Evolutionary conservation across 2,329 filamentous ascomycete species (phyloP).

Genomic region (Aspergillus terreus): DNA sequence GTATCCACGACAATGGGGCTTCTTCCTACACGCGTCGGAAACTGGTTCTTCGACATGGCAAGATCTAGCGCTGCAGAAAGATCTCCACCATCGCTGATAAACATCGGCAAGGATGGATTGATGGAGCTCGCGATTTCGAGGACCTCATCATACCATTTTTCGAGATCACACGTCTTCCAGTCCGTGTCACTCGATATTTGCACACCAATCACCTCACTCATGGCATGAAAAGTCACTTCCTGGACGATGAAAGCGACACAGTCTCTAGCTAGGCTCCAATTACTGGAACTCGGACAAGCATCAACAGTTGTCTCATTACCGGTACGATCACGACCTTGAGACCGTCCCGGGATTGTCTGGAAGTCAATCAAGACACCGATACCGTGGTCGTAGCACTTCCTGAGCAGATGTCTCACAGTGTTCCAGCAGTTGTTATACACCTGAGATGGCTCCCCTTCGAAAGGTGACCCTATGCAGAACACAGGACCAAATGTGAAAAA

Average conservation of each 20-base stretch:
- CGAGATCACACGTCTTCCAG: slow-evolving; percentile 50
- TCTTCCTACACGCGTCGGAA: slow-evolving; percentile 13
- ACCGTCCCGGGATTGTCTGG: slow-evolving; percentile 56
- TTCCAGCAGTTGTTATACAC: slow-evolving; percentile 55
- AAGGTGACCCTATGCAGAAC: slow-evolving; percentile 51
- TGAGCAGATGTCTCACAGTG: slow-evolving; percentile 46
- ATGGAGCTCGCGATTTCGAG: slow-evolving; percentile 46
- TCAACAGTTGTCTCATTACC: slow-evolving; percentile 39
- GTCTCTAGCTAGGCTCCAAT: slow-evolving; percentile 46
- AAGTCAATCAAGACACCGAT: slow-evolving; percentile 58
- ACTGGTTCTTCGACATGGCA: slow-evolving; percentile 38
- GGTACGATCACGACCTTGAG: not conserved
- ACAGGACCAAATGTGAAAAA: slow-evolving; percentile 54
- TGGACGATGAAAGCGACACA: slow-evolving; percentile 51
- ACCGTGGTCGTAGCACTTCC: slow-evolving; percentile 43
- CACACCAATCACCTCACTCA: slow-evolving; percentile 51
- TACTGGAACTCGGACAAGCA: slow-evolving; percentile 46
- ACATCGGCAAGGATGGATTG: slow-evolving; percentile 51
- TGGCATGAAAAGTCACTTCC: slow-evolving; percentile 38
- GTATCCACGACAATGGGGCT: slow-evolving; percentile 56
- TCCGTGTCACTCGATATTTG: slow-evolving; percentile 57
- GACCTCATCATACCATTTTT: slow-evolving; percentile 54
- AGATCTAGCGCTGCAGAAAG: slow-evolving; percentile 46
- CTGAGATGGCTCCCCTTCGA: slow-evolving; percentile 42
- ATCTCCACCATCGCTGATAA: slow-evolving; percentile 59